These are phyloP conservation scores for Fusarium sp. DNA, from an alignment of 2,329 filamentous ascomycete species.

Conservation along the genomic window DNA sequence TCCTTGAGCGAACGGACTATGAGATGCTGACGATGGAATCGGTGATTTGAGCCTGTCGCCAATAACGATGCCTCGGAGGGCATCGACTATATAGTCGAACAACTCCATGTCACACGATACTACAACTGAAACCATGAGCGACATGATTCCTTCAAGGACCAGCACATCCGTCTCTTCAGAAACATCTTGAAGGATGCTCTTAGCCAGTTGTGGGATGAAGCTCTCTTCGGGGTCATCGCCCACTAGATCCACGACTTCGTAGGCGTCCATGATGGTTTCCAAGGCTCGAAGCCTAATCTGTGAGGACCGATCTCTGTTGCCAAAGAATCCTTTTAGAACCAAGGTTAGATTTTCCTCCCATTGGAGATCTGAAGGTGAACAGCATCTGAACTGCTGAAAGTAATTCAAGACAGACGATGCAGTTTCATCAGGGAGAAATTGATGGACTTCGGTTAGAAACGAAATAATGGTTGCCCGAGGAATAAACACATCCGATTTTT, in stretches of 20 bases:
- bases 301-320: conserved; percentile 66
- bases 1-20: conserved; percentile 32
- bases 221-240: conserved; percentile 66
- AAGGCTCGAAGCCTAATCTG: conserved; percentile 70
- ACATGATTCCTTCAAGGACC: conserved; percentile 70
- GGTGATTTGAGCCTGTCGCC: conserved; percentile 58
- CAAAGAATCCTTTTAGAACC: conserved; percentile 70
- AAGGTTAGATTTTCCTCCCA: conserved; percentile 72
- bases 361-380: conserved; percentile 73
- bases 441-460: conserved; percentile 70
- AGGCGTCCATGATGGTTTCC: conserved; percentile 65
- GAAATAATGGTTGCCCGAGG: conserved; percentile 72
- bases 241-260: conserved; percentile 65
- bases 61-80: conserved; percentile 59
- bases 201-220: conserved; percentile 65
- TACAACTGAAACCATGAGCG: conserved; percentile 71
- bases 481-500: conserved; percentile 61
- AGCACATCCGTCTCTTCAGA: conserved; percentile 68
- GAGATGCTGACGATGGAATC: conserved; percentile 42
- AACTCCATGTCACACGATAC: conserved; percentile 64
- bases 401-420: conserved; percentile 71
- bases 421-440: conserved; percentile 69
- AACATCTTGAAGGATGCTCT: conserved; percentile 67
- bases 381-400: conserved; percentile 73
- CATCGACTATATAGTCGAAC: conserved; percentile 66